Evolutionary conservation across 768 basidiomycete genomes (phyloP), one percentile per base, ranked within the genome.

Genomic region (Pulveroboletus ravenelii): DNA sequence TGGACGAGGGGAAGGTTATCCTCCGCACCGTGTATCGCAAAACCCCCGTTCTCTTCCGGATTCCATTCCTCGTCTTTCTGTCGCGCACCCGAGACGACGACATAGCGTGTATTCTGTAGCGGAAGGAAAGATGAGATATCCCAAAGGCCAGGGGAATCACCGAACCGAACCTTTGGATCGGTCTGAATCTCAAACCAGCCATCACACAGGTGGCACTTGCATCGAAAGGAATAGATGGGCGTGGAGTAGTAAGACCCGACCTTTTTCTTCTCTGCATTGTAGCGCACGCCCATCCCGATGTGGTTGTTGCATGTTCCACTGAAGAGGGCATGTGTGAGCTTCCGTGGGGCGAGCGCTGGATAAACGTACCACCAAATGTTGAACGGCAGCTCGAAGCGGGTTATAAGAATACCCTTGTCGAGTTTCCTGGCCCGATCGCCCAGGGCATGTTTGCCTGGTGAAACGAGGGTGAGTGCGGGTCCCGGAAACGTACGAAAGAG

Each of bases 111-210:
- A 62, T 98, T 96, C 96, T 97, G 12, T 14, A 14, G 2, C 15
- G 12, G 15, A 14, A 34, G 12, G 3, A 46, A 17, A 32, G 31
- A 32, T 13, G 31, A 13, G 31, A 34, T 23, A 23, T 27, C 6
- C 6, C 25, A 27, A 27, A 1, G 4, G 25, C 4, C 25, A 27
- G 25, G 1, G 45, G 34, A 39, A 13, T 2, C 18, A 13, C 73
- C 45, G 56, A 17, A 13, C 73, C 45, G 56, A 17, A 90, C 94
- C 85, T 97, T 87, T 3, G 95, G 95, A 62, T 99, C 95, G 8
- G 96, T 98, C 56, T 94, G 81, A 46, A 99, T 93, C 72, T 96
- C 94, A 57, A 98, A 97, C 93, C 93, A 95, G n/a, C 85, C 85
- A 56, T 84, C 82, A 63, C 96, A 98, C 1, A 97, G 72, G 67